Conservation (phyloP, 345 rosid genomes). For the Linum usitatissimum region DNA sequence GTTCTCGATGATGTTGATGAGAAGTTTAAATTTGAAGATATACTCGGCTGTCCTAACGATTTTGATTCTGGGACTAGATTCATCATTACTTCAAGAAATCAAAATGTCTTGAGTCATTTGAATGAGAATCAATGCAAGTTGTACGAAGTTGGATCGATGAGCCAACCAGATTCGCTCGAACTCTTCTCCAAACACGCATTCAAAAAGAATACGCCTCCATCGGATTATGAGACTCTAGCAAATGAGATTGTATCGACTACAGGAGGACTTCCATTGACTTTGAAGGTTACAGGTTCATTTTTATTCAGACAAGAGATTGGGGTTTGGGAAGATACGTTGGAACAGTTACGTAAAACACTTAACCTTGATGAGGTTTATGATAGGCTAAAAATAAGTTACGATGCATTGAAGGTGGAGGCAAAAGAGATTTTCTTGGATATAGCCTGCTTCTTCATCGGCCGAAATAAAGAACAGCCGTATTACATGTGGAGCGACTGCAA, state of each 20-base stretch:
- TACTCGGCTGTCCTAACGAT: no score
- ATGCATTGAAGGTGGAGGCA: slow-evolving; percentile 34
- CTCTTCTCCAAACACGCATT: slow-evolving; percentile 57
- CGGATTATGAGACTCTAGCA: slow-evolving; percentile 19
- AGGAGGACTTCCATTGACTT: slow-evolving; percentile 48
- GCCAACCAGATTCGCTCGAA: no score
- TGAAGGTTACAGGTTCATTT: slow-evolving; percentile 61
- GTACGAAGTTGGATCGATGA: slow-evolving; percentile 45
- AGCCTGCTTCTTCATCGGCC: slow-evolving; percentile 49
- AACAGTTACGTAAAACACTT: slow-evolving; percentile 8
- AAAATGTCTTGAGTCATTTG: slow-evolving; percentile 19
- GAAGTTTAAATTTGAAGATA: slow-evolving; percentile 30
- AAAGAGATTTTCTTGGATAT: slow-evolving; percentile 53
- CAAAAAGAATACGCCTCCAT: slow-evolving; percentile 39
- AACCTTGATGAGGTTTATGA: slow-evolving; percentile 18
- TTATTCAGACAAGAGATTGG: slow-evolving; percentile 35
- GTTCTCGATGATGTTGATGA: slow-evolving; percentile 57
- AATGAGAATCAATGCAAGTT: slow-evolving; percentile 9
- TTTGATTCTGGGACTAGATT: no score
- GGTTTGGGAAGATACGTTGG: slow-evolving; percentile 46
- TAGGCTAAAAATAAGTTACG: slow-evolving; percentile 47
- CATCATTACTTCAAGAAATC: slow-evolving; percentile 52
- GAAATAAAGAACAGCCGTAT: slow-evolving; percentile 27
- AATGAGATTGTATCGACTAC: slow-evolving; percentile 33
- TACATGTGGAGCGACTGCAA: slow-evolving; percentile 52